Evolutionary conservation across 164 flowering plant genomes (phyloP).

Genomic region (Protea cynaroides): DNA sequence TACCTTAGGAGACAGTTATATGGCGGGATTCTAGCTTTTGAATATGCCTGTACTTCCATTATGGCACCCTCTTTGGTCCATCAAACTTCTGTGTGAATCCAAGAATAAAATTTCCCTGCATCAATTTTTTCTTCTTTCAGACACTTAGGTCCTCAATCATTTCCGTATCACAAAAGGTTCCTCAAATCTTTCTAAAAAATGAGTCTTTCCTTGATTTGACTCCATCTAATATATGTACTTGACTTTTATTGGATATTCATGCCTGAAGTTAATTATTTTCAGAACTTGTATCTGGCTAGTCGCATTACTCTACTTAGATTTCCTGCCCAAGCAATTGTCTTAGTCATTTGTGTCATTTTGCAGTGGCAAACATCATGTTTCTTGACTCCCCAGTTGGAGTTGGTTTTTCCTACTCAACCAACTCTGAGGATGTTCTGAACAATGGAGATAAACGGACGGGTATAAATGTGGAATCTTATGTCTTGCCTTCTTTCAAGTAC

Average conservation of each 20-base stretch:
- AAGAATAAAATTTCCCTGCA: background rate
- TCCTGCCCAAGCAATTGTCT: background rate
- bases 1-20: too few relatives aligned
- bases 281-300: background rate
- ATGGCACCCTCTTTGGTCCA: too few relatives aligned
- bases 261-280: background rate
- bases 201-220: background rate
- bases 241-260: background rate
- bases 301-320: background rate
- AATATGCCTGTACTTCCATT: too few relatives aligned
- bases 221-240: too few relatives aligned
- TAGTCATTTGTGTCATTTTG: constrained; percentile 14
- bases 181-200: too few relatives aligned
- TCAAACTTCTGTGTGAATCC: too few relatives aligned
- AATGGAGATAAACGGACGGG: constrained; percentile 85
- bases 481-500: background rate
- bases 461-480: constrained; percentile 14
- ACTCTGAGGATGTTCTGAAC: constrained; percentile 52
- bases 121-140: background rate
- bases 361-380: constrained; percentile 83
- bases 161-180: too few relatives aligned
- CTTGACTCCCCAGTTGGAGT: constrained; percentile 88
- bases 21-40: too few relatives aligned
- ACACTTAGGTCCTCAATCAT: background rate
- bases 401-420: constrained; percentile 80